Percentiles rank a stretch among this genome's conserved stretches.
These are phyloP conservation scores for Cercospora sesami DNA, from an alignment of 2,329 filamentous ascomycete species.

Conservation along the genomic window DNA sequence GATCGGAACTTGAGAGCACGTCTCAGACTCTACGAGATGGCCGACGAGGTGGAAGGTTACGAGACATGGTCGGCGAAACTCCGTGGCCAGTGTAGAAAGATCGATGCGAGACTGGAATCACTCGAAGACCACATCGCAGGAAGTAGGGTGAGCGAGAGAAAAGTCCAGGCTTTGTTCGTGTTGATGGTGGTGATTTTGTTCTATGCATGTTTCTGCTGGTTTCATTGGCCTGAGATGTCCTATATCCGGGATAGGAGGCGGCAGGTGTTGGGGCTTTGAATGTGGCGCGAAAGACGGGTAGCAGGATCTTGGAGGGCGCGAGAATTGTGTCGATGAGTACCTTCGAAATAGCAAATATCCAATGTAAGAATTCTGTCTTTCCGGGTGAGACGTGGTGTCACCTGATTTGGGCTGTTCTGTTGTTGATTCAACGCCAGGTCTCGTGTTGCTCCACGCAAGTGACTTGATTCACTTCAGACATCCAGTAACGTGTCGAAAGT, in stretches of 20 bases:
- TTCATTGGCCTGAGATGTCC: slow-evolving; percentile 19
- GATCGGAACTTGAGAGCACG: background rate
- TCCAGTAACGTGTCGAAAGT: slow-evolving; percentile 7
- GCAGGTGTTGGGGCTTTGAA: slow-evolving; percentile 12
- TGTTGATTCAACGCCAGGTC: background rate
- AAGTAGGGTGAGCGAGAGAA: background rate
- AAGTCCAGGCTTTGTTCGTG: background rate
- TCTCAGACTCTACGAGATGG: background rate
- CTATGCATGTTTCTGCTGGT: slow-evolving; percentile 16
- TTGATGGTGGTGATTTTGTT: background rate
- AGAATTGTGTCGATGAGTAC: background rate
- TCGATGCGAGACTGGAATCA: background rate
- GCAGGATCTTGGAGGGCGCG: background rate
- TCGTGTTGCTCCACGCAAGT: slow-evolving; percentile 12
- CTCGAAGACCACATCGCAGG: background rate
- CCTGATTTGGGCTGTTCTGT: slow-evolving; percentile 6
- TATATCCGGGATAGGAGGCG: slow-evolving; percentile 18
- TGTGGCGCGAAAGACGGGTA: background rate
- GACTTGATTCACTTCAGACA: slow-evolving; percentile 14
- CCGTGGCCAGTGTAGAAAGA: background rate
- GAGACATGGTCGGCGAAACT: background rate
- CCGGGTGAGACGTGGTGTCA: slow-evolving; percentile 11
- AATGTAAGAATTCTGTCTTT: background rate
- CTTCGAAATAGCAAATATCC: background rate
- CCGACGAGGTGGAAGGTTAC: background rate